Evolutionary conservation across 225 moss, liverwort and hornwort species (phyloP).

Genomic region (Lunularia cruciata): DNA sequence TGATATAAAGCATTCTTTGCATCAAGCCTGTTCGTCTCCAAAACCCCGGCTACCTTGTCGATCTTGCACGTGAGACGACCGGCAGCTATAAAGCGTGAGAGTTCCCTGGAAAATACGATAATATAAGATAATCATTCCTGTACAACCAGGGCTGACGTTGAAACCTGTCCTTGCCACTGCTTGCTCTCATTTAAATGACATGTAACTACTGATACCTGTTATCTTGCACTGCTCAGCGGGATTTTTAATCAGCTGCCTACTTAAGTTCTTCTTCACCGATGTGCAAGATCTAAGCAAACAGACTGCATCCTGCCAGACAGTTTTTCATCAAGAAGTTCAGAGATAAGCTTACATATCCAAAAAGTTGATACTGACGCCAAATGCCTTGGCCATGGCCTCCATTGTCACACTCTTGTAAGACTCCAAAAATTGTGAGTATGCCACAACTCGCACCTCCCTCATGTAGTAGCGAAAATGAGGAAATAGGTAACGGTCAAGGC

Average conservation of each 20-base stretch:
- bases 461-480: conserved; percentile 97
- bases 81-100: conserved; percentile 92
- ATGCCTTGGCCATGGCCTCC: conserved; percentile 98
- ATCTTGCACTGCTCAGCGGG: too few species aligned
- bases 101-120: conserved; percentile 64
- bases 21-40: conserved; percentile 94
- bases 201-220: too few species aligned
- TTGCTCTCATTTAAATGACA: too few species aligned
- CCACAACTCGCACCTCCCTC: conserved; percentile 94
- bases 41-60: conserved; percentile 94
- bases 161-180: too few species aligned
- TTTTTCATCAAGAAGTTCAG: too few species aligned
- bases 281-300: too few species aligned
- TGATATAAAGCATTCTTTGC: conserved; percentile 98
- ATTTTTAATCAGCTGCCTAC: too few species aligned
- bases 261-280: too few species aligned
- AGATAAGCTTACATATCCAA: conserved; percentile 62
- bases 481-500: conserved; percentile 80
- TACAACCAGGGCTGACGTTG: too few species aligned
- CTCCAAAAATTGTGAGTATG: conserved; percentile 95
- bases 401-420: conserved; percentile 98
- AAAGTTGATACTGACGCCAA: conserved; percentile 88
- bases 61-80: conserved; percentile 98
- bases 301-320: too few species aligned
- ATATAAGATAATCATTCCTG: too few species aligned